phyloP scores from a whole-genome alignment of 495 filamentous ascomycete species.

The Neurospora intermedia region DNA sequence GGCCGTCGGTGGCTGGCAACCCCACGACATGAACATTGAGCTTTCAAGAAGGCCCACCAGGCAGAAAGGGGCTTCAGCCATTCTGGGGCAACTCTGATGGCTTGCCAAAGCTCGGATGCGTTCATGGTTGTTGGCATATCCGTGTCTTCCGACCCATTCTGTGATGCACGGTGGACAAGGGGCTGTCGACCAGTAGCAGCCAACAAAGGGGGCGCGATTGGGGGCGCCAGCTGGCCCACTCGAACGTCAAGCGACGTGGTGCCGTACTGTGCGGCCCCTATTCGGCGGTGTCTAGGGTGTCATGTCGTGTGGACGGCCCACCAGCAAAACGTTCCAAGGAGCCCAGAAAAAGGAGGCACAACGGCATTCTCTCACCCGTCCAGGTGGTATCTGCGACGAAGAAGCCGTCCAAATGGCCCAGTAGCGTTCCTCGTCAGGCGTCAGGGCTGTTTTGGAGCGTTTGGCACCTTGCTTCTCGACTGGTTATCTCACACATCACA shows the following conservation, averaged over 20 bases:
- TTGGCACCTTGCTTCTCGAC: background rate
- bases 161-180: conserved; percentile 4
- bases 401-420: background rate
- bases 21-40: conserved; percentile 10
- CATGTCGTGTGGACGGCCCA: background rate
- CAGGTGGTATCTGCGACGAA: background rate
- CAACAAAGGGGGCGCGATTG: background rate
- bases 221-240: background rate
- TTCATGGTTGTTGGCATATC: conserved; percentile 3
- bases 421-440: background rate
- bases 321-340: background rate
- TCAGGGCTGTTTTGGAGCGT: background rate
- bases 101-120: conserved; percentile 5
- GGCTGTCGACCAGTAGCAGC: background rate
- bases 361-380: background rate
- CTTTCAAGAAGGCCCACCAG: conserved; percentile 6
- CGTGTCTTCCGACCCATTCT: conserved; percentile 6
- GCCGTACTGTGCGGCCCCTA: background rate
- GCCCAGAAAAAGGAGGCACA: background rate
- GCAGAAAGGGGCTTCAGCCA: conserved; percentile 10
- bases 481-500: background rate
- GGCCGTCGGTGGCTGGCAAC: conserved; percentile 9
- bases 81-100: conserved; percentile 1
- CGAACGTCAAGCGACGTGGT: background rate
- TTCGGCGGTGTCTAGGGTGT: background rate